Evolutionary conservation across 1,284 basidiomycete species (phyloP), one percentile per base, ranked within the genome.

Genomic region (Coriolopsis trogii): DNA sequence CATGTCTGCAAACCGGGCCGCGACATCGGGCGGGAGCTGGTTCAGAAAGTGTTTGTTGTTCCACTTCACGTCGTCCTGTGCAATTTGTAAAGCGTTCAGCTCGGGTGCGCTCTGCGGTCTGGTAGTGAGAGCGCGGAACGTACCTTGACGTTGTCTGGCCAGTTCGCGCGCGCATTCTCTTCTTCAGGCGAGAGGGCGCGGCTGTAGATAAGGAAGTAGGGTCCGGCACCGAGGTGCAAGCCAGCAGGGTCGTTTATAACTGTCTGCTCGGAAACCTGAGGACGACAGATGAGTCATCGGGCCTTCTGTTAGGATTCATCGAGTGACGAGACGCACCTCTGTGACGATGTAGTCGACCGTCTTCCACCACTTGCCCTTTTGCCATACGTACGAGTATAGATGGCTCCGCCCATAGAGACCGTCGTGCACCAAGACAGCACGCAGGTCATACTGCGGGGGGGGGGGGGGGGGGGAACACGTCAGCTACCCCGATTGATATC

Each of bases 331-430:
- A 39, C 68, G 29, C 61, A 81, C 89, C 76, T 87, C 80, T 0
- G 78, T 81, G 1, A 89, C 83, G n/a, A 70, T 69, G 49, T 80
- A 78, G 61, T 91, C 89, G n/a, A 85, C 74, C 1, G 81, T 85
- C 68, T 89, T 91, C 87, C 88, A 91, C 89, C 89, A 91, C 13
- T 67, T 71, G 10, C 75, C 80, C 50, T 71, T 70, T 50, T 86
- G 80, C 52, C 84, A 79, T 12, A 89, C 80, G 60, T 91, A 91
- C 4, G 85, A 87, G 64, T 90, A 89, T 3, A 89, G 70, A 59
- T 89, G 85, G 48, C 79, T 85, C 31, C 87, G 75, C 6, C 89
- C 89, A 36, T 81, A 83, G 13, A 89, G 68, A 10, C 89, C 89
- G 12, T 87, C 87, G 60, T 91, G 85, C 34, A 89, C 74, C 16